Conservation (phyloP, 2,329 filamentous ascomycete species). For the Aphanocladium album region DNA sequence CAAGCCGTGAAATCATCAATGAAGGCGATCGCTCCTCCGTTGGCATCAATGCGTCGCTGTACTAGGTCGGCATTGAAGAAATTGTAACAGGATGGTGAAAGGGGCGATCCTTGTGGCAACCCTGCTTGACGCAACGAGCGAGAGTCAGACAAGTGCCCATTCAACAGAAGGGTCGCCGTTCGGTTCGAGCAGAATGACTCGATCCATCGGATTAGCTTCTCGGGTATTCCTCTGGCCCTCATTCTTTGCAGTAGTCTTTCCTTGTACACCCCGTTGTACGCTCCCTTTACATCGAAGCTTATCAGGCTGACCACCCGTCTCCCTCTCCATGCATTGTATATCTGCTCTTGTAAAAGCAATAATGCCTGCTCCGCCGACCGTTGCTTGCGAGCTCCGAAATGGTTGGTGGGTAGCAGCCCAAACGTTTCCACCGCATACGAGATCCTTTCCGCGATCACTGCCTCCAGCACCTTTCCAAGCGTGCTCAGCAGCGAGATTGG, state of each 20-base stretch:
- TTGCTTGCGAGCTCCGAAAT: conserved; percentile 15
- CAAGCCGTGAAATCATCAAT: conserved; percentile 16
- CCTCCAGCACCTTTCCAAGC: background rate
- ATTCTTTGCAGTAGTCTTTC: conserved; percentile 22
- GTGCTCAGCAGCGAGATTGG: background rate
- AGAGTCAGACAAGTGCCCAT: conserved; percentile 17
- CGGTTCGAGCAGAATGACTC: conserved; percentile 22
- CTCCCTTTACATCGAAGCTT: conserved; percentile 36
- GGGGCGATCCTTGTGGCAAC: conserved; percentile 27
- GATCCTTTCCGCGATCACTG: background rate
- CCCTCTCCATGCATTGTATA: conserved; percentile 14
- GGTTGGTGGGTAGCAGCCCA: conserved; percentile 14
- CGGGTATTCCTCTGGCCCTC: conserved; percentile 20
- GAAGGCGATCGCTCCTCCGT: conserved; percentile 12
- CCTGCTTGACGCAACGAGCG: conserved; percentile 19
- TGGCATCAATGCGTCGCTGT: conserved; percentile 23
- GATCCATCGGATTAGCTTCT: conserved; percentile 17
- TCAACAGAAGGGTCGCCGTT: conserved; percentile 19
- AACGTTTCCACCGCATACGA: background rate
- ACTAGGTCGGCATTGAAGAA: conserved; percentile 33
- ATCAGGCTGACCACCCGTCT: conserved; percentile 26
- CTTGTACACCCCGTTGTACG: conserved; percentile 35
- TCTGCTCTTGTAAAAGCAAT: conserved; percentile 10
- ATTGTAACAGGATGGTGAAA: conserved; percentile 32
- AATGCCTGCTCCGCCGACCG: conserved; percentile 16